Evolutionary conservation across 2,329 filamentous ascomycete species (phyloP).

Genomic region (Conoideocrella luteorostrata): DNA sequence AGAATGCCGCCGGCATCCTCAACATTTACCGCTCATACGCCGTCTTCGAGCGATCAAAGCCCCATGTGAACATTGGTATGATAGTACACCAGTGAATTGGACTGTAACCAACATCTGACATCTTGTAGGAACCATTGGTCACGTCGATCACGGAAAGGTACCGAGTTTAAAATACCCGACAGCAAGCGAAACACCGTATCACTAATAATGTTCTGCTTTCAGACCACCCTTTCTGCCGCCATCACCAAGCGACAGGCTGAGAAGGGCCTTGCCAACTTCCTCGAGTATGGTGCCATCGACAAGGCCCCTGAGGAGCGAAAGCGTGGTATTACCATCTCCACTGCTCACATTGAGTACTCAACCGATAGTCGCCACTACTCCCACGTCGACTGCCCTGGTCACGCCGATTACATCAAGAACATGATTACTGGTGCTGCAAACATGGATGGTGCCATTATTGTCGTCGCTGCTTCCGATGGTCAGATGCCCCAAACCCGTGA

Average conservation of each 20-base stretch:
- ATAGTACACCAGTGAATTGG: no score
- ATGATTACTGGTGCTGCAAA: conserved; percentile 99
- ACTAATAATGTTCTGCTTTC: neutral
- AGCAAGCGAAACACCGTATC: neutral
- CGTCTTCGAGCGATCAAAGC: conserved; percentile 82
- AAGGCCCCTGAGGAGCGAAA: conserved; percentile 99
- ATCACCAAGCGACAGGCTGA: conserved; percentile 98
- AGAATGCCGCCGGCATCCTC: conserved; percentile 57
- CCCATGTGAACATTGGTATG: conserved; percentile 95
- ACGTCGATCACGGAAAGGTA: conserved; percentile 99
- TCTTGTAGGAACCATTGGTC: conserved; percentile 78
- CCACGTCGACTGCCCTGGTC: conserved; percentile 98
- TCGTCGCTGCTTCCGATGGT: conserved; percentile 95
- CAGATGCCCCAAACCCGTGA: conserved; percentile 99
- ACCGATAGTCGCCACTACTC: conserved; percentile 95
- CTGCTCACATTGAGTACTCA: conserved; percentile 96
- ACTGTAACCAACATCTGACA: no score
- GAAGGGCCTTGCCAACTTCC: conserved; percentile 88
- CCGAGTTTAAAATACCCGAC: conserved; percentile 1
- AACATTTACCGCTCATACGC: conserved; percentile 61
- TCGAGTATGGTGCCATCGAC: conserved; percentile 97
- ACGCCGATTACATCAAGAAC: conserved; percentile 99
- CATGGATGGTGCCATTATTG: conserved; percentile 99
- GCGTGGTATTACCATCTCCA: conserved; percentile 99
- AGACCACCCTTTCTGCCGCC: conserved; percentile 97